Percentiles rank a stretch among this genome's conserved stretches.
phyloP scores from a whole-genome alignment of 2,329 filamentous ascomycete species.

The Metarhizium humberi region DNA sequence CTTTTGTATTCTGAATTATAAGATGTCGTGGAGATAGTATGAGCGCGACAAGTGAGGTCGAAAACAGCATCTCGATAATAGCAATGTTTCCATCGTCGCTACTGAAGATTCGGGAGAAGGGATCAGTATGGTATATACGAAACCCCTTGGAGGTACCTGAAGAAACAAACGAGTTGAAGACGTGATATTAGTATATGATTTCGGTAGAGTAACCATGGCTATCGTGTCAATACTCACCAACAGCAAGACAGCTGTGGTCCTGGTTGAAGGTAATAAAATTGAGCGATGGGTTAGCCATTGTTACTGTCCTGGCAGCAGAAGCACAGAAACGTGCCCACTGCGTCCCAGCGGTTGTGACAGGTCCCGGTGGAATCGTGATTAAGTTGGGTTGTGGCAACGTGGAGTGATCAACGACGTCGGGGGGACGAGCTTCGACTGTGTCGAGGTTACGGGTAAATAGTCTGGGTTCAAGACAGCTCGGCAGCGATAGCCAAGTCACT shows the following conservation, averaged over 20 bases:
- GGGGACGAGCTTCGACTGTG: not conserved
- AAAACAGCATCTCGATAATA: conserved; percentile 98
- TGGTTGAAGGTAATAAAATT: conserved; percentile 99
- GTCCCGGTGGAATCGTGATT: not conserved
- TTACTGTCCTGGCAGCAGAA: conserved; percentile 13
- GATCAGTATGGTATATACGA: conserved; percentile 92
- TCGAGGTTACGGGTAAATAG: not conserved
- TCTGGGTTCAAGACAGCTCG: not conserved
- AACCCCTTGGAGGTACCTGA: conserved; percentile 87
- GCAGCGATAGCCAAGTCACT: not conserved
- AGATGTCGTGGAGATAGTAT: conserved; percentile 86
- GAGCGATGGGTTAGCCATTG: conserved; percentile 63
- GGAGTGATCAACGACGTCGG: not conserved
- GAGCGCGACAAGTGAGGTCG: conserved; percentile 88
- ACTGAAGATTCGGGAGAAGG: conserved; percentile 90
- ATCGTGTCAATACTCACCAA: conserved; percentile 51
- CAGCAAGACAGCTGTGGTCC: conserved; percentile 93
- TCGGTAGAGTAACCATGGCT: not conserved
- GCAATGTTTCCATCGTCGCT: conserved; percentile 92
- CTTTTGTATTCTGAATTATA: conserved; percentile 96
- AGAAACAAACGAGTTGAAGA: not conserved
- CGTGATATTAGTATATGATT: conserved; percentile 1
- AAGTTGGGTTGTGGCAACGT: not conserved
- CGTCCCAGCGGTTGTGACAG: not conserved
- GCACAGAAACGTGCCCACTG: not conserved